Conservation (phyloP, 1,139 yeast species). For the Maudiozyma humilis region DNA sequence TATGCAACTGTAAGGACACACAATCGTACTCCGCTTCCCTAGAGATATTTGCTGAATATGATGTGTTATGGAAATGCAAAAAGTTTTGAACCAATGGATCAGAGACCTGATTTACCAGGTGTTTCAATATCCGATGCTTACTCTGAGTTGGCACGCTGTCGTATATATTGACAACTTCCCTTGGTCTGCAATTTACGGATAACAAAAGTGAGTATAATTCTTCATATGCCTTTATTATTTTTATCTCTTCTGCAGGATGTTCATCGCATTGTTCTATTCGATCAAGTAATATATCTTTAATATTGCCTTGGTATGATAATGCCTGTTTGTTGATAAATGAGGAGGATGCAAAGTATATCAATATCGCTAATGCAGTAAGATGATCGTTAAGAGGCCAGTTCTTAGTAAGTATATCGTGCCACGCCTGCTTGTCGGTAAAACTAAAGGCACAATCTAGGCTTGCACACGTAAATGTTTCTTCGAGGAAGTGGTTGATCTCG, state of each 20-base stretch:
- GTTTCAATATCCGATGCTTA: slow-evolving; percentile 12
- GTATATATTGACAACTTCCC: slow-evolving; percentile 17
- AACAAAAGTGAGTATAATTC: slow-evolving; percentile 7
- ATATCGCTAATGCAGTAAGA: slow-evolving; percentile 5
- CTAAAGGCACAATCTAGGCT: background rate
- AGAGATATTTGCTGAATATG: slow-evolving; percentile 6
- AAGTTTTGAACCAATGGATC: slow-evolving; percentile 20
- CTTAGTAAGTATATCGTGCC: background rate
- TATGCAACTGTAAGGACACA: slow-evolving; percentile 17
- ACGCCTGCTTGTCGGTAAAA: background rate
- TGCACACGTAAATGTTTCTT: no score
- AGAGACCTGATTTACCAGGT: slow-evolving; percentile 15
- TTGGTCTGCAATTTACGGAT: slow-evolving; percentile 16
- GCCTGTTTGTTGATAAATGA: slow-evolving; percentile 9
- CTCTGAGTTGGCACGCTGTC: slow-evolving; percentile 7
- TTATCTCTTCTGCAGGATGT: background rate
- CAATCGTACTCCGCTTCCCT: slow-evolving; percentile 1
- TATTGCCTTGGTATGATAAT: slow-evolving; percentile 3
- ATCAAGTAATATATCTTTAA: background rate
- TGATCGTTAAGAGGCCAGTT: background rate
- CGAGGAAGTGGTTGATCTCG: no score
- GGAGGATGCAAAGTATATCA: slow-evolving; percentile 2
- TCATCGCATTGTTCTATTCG: background rate
- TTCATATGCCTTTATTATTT: background rate
- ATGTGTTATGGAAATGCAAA: slow-evolving; percentile 22